Percentiles rank a stretch among this genome's conserved stretches.
Conservation (phyloP, 139 green algal species). For the Micromonas commoda region DNA sequence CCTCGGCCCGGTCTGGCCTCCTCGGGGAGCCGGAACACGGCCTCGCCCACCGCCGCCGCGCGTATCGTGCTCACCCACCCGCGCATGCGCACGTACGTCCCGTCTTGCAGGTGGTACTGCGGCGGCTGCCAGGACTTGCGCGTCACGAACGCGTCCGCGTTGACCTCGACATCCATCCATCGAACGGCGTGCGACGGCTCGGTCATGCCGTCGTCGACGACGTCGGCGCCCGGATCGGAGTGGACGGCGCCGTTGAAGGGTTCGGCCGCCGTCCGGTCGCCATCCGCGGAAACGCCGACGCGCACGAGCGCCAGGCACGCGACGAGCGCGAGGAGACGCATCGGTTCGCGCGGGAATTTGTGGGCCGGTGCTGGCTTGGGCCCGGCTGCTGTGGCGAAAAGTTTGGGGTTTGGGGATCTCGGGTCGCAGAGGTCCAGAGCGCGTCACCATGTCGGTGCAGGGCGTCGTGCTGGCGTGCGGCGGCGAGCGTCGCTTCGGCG, state of each 20-base stretch:
- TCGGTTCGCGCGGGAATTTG: neutral
- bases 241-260: neutral
- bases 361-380: no score
- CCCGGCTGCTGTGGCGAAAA: no score
- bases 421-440: neutral
- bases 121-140: neutral
- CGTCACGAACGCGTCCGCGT: neutral
- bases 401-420: no score
- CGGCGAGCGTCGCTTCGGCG: neutral
- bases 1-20: neutral
- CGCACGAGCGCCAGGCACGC: neutral
- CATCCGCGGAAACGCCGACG: neutral
- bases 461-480: neutral
- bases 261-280: neutral
- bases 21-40: neutral
- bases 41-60: neutral
- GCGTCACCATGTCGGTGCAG: neutral
- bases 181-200: neutral
- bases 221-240: neutral
- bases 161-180: neutral
- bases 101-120: neutral
- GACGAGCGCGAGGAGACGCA: neutral
- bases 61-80: neutral
- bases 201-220: neutral
- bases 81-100: neutral